Evolutionary conservation across 2,329 filamentous ascomycete species (phyloP).

Genomic region (Aspergillus viridinutans): DNA sequence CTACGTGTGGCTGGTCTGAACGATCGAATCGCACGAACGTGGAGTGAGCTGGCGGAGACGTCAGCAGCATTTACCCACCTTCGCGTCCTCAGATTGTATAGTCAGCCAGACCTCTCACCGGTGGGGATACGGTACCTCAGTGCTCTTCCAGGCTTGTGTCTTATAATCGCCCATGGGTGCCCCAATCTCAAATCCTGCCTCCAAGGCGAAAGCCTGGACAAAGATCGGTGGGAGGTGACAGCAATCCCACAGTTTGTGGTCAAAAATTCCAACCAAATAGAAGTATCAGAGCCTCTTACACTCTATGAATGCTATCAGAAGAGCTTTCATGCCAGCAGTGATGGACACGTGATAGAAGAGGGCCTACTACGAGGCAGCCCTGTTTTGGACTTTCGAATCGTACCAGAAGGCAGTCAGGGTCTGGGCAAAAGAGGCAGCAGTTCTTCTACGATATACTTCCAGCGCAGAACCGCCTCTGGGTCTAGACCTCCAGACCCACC

Average conservation of each 20-base stretch:
- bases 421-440: background rate
- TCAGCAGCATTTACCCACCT: conserved; percentile 35
- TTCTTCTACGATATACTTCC: conserved; percentile 7
- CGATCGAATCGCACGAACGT: conserved; percentile 39
- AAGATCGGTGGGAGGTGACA: conserved; percentile 27
- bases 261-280: background rate
- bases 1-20: conserved; percentile 22
- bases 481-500: background rate
- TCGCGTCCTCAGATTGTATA: conserved; percentile 31
- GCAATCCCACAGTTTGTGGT: background rate
- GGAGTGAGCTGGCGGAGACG: conserved; percentile 35
- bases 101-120: conserved; percentile 29
- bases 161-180: conserved; percentile 33
- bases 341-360: background rate
- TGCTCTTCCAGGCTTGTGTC: conserved; percentile 32
- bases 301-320: conserved; percentile 16
- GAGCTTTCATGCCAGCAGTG: background rate
- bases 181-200: conserved; percentile 21
- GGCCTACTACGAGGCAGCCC: conserved; percentile 10
- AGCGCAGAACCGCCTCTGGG: conserved; percentile 1
- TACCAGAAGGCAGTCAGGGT: conserved; percentile 4
- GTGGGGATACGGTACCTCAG: conserved; percentile 32
- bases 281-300: conserved; percentile 2
- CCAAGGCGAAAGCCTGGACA: conserved; percentile 11
- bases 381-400: conserved; percentile 24